Evolutionary conservation across 805 yeast species (phyloP).

Genomic region (Schizosaccharomyces lindneri): DNA sequence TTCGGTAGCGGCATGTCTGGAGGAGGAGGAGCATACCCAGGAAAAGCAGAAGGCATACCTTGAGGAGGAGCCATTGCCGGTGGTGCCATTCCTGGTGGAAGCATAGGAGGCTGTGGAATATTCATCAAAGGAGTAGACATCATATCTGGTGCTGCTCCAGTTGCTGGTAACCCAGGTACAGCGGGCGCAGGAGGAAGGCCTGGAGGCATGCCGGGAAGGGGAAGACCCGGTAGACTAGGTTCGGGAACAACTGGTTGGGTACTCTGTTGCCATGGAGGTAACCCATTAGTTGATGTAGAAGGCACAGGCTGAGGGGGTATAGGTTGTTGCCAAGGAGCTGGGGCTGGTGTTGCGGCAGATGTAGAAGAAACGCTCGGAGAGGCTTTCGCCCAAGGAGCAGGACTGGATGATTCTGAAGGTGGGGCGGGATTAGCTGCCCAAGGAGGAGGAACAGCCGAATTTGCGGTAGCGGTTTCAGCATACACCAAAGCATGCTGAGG

Average conservation of each 20-base stretch:
- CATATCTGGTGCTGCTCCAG: not conserved
- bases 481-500: not conserved
- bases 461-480: not conserved
- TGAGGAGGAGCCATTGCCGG: not conserved
- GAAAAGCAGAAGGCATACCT: not conserved
- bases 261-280: not conserved
- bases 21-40: not conserved
- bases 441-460: not conserved
- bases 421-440: not conserved
- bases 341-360: not conserved
- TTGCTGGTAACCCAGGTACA: not conserved
- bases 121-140: not conserved
- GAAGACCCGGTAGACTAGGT: not conserved
- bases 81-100: slow-evolving; percentile 1
- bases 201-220: not conserved
- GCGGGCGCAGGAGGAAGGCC: not conserved
- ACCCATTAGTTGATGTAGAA: not conserved
- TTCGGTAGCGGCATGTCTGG: not conserved
- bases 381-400: slow-evolving; percentile 1
- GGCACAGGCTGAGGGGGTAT: not conserved
- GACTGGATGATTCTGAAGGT: not conserved
- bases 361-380: not conserved
- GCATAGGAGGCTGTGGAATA: not conserved
- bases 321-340: slow-evolving; percentile 1
- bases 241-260: not conserved